Base-by-base conservation (phyloP, 1,284 basidiomycete species). In the Mycosarcoma maydis region DNA sequence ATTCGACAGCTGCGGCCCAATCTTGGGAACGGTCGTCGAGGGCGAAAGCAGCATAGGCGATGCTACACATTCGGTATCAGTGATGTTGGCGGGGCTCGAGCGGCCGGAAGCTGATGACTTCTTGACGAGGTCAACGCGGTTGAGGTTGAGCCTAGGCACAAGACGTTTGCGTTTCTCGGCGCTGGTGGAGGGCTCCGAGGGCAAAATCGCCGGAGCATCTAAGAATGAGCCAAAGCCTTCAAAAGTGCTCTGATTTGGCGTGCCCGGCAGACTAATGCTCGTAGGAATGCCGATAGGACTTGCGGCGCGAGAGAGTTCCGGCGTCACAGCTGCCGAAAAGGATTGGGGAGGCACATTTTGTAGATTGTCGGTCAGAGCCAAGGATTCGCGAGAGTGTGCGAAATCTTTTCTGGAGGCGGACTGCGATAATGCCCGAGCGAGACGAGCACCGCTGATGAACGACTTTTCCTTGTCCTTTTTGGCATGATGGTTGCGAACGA, bases 401-500 rank as follows among this genome's bases (percentile, higher is more conserved):
- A 59, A 48, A 23, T 68, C 65, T 38, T 43, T 57, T 10, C 27
- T 61, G 4, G 49, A 51, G 1, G 56, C 38, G 3, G 61, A 54
- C 3, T 61, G 55, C 3, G 62, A 61, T 4, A 71, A 38, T 10
- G 61, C 68, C 1, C 67, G 55, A 27, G 68, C 61, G 4, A 66
- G 62, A 4, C 61, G 52, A 0, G 68, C 61, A 14, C 68, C 68
- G 27, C 54, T 61, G 41, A 65, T 56, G 40, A 70, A 64, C 3
- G 50, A 36, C 23, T 60, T 60, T 9, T 58, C 66, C 43, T 55
- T 55, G 40, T 61, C 53, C 32, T 54, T 61, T 16, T 45, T 57
- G 2, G 51, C 46, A 14, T 37, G 46, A n/a, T 48, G 73, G 40
- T 72, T 80, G 29, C 70, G 72, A 53, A 75, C 77, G n/a, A 83